Evolutionary conservation across 805 yeast species (phyloP), one percentile per base, ranked within the genome.

Genomic region (Wickerhamomyces chambardii): DNA sequence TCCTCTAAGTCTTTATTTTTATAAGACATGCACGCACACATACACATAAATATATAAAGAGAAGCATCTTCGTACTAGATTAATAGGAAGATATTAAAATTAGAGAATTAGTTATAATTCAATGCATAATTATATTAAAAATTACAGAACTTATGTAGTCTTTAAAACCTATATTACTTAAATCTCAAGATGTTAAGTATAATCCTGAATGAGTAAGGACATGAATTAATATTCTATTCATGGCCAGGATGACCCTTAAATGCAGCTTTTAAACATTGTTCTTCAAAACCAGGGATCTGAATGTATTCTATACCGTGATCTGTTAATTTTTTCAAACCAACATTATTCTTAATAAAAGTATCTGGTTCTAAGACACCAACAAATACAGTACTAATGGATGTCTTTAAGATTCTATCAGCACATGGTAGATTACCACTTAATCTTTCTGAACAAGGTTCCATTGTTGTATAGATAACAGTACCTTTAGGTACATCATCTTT

Each of bases 371-470:
- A 53, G 2, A 87, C 92, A 1, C 97, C 98, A 5, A 90, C 96
- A 61, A 82, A 86, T 18, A 89, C 89, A 0, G 92, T 75, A 16
- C 64, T 66, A 40, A 90, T 79, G 1, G 48, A 43, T 0, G 75
- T 55, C 4, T 61, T 66, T 33, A 89, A 50, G 6, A 92, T 76
- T 21, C 97, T 68, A 41, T 87, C 87, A 3, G 76, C 78, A 58
- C 98, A 92, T 0, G 98, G 95, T 34, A 67, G 48, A 45, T 90
- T 89, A 0, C 97, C 97, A 51, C 96, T 86, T 25, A 90, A 62
- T 36, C 98, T 67, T 37, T 73, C 71, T 6, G 95, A 78, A 53
- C 98, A 92, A 1, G 98, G 98, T 52, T 92, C 98, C 97, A 92
- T 92, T 1, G 97, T 86, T 0, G 97, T 90, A 56, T 84, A 92